Evolutionary conservation across 208 protist species (phyloP).

Genomic region (Kentomonas sorsogonicus): DNA sequence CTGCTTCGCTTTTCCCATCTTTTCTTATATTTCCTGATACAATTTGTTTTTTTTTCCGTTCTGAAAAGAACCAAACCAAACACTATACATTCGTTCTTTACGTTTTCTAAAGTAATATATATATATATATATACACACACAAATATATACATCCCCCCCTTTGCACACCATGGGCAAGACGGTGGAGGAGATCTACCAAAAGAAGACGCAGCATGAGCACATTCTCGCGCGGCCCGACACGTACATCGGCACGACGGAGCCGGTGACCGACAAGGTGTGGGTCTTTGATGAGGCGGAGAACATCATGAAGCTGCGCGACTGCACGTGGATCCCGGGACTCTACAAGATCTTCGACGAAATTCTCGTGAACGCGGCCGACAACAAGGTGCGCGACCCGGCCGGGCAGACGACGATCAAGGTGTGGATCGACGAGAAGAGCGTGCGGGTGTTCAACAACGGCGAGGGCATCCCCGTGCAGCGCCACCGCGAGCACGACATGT

Average conservation of each 20-base stretch:
- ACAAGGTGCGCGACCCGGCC: slow-evolving; percentile 95
- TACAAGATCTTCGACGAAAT: slow-evolving; percentile 99
- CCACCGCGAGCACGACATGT: slow-evolving; percentile 96
- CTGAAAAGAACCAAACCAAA: too few relatives aligned
- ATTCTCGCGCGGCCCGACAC: slow-evolving; percentile 98
- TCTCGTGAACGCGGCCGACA: slow-evolving; percentile 99
- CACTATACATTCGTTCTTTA: too few relatives aligned
- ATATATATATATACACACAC: slow-evolving; percentile 15
- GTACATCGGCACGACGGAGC: slow-evolving; percentile 97
- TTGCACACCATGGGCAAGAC: slow-evolving; percentile 40
- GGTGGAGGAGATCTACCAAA: slow-evolving; percentile 97
- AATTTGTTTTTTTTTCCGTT: too few relatives aligned
- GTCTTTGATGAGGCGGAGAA: slow-evolving; percentile 89
- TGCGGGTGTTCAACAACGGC: slow-evolving; percentile 98
- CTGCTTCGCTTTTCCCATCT: slow-evolving; percentile 8
- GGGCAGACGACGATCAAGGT: slow-evolving; percentile 92
- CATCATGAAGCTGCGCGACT: slow-evolving; percentile 91
- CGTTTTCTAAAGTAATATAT: slow-evolving; percentile 7
- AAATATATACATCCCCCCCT: slow-evolving; percentile 3
- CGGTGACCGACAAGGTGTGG: slow-evolving; percentile 92
- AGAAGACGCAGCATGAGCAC: slow-evolving; percentile 97
- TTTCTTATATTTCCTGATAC: too few relatives aligned
- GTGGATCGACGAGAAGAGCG: slow-evolving; percentile 94
- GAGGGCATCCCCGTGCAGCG: slow-evolving; percentile 96
- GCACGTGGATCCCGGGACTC: slow-evolving; percentile 97